Conservation (phyloP, 495 filamentous ascomycete genomes). For the Talaromyces nanjingensis region DNA sequence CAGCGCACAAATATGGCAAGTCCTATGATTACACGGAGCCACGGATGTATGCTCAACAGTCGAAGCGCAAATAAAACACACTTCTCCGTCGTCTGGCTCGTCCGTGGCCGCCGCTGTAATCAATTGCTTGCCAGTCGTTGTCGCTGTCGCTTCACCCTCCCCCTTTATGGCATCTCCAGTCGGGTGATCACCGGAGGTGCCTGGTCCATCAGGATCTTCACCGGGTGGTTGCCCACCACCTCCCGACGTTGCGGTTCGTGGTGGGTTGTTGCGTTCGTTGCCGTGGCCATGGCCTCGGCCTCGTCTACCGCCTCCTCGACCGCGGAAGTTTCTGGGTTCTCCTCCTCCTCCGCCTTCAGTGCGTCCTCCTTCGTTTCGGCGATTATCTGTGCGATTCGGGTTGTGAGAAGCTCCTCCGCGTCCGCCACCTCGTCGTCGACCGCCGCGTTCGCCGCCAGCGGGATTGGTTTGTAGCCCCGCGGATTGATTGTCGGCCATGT, state of each 20-base stretch:
- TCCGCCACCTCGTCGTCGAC: conserved; percentile 15
- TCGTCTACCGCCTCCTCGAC: conserved; percentile 6
- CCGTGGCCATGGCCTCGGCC: conserved; percentile 2
- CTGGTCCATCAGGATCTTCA: conserved; percentile 14
- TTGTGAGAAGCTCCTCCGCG: conserved; percentile 6
- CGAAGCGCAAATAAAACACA: conserved; percentile 97
- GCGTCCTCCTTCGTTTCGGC: conserved; percentile 1
- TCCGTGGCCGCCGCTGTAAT: conserved; percentile 26
- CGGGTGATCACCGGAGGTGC: conserved; percentile 34
- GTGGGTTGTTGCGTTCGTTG: background rate
- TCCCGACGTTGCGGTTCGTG: background rate
- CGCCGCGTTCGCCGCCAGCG: conserved; percentile 9
- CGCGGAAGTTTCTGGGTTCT: conserved; percentile 1
- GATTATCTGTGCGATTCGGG: background rate
- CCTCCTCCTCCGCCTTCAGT: background rate
- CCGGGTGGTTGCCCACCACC: conserved; percentile 3
- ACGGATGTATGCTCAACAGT: conserved; percentile 76
- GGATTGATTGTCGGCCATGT: conserved; percentile 2
- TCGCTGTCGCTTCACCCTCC: conserved; percentile 10
- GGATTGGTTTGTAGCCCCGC: background rate
- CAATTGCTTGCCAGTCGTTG: conserved; percentile 19
- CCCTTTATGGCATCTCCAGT: conserved; percentile 31
- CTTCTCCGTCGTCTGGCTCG: conserved; percentile 62
- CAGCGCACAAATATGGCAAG: conserved; percentile 91
- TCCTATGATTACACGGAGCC: conserved; percentile 88